Base-by-base conservation (phyloP, 768 basidiomycete species). In the Boletus rufocinnamomeus region DNA sequence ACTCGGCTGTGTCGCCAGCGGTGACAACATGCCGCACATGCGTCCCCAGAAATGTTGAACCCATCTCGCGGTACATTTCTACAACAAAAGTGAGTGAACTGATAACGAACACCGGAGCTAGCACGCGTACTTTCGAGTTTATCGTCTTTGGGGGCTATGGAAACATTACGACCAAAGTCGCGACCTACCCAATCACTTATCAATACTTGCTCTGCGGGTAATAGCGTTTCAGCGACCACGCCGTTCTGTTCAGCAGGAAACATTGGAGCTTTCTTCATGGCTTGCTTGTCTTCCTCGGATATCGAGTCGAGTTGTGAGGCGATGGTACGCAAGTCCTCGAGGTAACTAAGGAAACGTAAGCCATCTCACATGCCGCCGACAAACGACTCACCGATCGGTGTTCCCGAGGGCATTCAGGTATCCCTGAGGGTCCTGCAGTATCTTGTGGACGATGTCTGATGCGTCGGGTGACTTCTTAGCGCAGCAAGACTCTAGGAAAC, bases 51-150 rank as follows among this genome's bases (percentile, higher is more conserved):
- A 52, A 64, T 17, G 44, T 14, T 3, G 57, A 54, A 30, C 57
- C 62, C 62, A 64, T 52, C 11, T 48, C 47, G 25, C 14, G 23
- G 38, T 63, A 63, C 62, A 63, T 41, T 38, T 58, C 62, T 63
- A 27, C 6, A 32, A 41, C 6, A n/a, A 28, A 11, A 16, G n/a
- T 34, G 4, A 37, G 40, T 37, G 17, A 25, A 23, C 7, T 9
- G n/a, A n/a, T 19, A 6, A 40, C 30, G 11, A 40, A 16, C 21
- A 14, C 25, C 21, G 4, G 2, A 17, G 27, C 21, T 7, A 14
- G 17, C 16, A 21, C 17, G 16, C 62, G 5, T 30, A 64, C 62
- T 64, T 32, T 63, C 34, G 11, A 64, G 50, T 2, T 3, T 3
- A 21, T 49, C 53, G 21, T 55, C 56, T 38, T 64, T 17, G 3